Conservation (phyloP, 1,139 yeast genomes). For the Lodderomyces theae region DNA sequence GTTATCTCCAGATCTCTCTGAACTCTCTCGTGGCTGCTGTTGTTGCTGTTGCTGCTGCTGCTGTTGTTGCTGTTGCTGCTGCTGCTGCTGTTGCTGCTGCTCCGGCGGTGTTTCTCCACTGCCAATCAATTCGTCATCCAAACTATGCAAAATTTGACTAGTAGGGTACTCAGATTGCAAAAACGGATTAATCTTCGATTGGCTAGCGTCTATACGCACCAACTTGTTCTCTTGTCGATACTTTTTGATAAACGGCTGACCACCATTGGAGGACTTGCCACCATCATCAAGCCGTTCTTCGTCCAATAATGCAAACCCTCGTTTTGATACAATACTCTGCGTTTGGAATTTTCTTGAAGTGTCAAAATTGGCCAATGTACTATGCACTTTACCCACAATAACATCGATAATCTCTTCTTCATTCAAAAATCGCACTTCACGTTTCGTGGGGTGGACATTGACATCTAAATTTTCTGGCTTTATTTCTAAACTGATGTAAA, state of each 20-base stretch:
- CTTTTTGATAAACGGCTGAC: conserved; percentile 24
- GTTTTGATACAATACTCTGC: conserved; percentile 47
- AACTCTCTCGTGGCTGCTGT: conserved; percentile 2
- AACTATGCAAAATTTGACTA: not conserved
- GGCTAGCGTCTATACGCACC: conserved; percentile 68
- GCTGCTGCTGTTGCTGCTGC: conserved; percentile 5
- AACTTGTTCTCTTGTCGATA: conserved; percentile 58
- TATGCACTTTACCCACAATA: conserved; percentile 51
- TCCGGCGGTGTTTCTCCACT: not conserved
- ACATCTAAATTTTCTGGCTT: conserved; percentile 78
- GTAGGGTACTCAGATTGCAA: conserved; percentile 4
- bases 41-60: conserved; percentile 4
- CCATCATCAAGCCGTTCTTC: conserved; percentile 4
- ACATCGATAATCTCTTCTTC: conserved; percentile 82
- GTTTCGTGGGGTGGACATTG: conserved; percentile 92
- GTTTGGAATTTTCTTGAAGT: conserved; percentile 67
- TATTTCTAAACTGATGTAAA: conserved; percentile 67
- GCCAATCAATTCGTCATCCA: conserved; percentile 10
- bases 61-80: conserved; percentile 1
- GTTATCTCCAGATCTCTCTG: not conserved
- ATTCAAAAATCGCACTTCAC: conserved; percentile 81
- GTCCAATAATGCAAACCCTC: conserved; percentile 16
- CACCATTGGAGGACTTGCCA: conserved; percentile 11
- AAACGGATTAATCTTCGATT: conserved; percentile 19
- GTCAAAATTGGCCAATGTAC: conserved; percentile 56